phyloP scores from a whole-genome alignment of 1,284 basidiomycete species.

The Rhodotorula sp. region DNA sequence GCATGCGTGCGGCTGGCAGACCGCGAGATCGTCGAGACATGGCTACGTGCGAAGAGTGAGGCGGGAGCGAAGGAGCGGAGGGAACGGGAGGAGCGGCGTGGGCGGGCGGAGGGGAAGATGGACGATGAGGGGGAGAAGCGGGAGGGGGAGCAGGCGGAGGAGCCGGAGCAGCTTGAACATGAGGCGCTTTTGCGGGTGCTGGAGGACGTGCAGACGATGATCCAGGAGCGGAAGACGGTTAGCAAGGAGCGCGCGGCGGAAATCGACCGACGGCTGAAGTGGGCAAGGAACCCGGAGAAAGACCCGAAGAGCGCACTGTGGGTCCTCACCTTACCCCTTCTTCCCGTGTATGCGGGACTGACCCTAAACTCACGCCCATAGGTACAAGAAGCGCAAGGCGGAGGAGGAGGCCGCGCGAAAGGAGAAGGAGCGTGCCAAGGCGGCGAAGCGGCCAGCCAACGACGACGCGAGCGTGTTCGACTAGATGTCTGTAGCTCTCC shows the following conservation, averaged over 20 bases:
- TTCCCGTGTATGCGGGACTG: background rate
- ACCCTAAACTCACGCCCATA: constrained; percentile 17
- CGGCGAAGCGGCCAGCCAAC: constrained; percentile 19
- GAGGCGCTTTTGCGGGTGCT: constrained; percentile 55
- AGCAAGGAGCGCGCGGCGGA: constrained; percentile 80
- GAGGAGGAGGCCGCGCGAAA: constrained; percentile 50
- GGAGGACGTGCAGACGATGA: constrained; percentile 61
- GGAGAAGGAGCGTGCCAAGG: constrained; percentile 42
- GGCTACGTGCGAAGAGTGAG: constrained; percentile 53
- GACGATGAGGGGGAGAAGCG: background rate
- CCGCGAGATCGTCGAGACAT: constrained; percentile 64
- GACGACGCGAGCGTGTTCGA: constrained; percentile 31
- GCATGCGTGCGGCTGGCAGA: constrained; percentile 72
- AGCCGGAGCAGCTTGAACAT: constrained; percentile 24
- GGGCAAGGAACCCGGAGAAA: constrained; percentile 92
- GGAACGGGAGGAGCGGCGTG: background rate
- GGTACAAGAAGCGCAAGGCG: constrained; percentile 53
- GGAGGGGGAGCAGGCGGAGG: background rate
- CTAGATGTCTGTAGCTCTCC: background rate
- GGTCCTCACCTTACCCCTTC: constrained; percentile 32
- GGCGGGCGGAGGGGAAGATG: background rate
- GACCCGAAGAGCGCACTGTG: constrained; percentile 76
- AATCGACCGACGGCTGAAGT: constrained; percentile 76
- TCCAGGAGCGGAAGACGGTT: constrained; percentile 60
- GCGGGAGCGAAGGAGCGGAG: no score